A percentile compares a stretch with the other conserved stretches of the same genome.
phyloP scores from a whole-genome alignment of 306 rosid genomes.

The Lathyrus tuberosus region DNA sequence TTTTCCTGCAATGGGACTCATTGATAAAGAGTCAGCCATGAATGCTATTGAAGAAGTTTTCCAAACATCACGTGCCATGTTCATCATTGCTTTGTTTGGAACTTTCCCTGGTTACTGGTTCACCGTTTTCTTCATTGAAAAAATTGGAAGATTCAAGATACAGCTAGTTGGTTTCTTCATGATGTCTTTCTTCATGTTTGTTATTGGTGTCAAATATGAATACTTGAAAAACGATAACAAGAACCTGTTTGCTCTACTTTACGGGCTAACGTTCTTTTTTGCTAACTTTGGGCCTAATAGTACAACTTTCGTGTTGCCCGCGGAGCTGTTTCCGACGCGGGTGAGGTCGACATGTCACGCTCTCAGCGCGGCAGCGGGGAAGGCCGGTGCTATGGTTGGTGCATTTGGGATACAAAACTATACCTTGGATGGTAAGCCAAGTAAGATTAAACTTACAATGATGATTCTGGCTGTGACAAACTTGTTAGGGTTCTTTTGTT shows the following conservation, averaged over 20 bases:
- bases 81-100: conserved; percentile 64
- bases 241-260: conserved; percentile 24
- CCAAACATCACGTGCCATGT: conserved; percentile 73
- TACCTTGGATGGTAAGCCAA: not conserved
- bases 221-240: conserved; percentile 27
- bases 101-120: conserved; percentile 85
- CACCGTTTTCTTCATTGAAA: conserved; percentile 66
- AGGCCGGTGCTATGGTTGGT: conserved; percentile 69
- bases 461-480: conserved; percentile 58
- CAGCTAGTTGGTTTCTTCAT: conserved; percentile 75
- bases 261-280: conserved; percentile 71
- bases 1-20: conserved; percentile 60
- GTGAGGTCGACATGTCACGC: conserved; percentile 80
- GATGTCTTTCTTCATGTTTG: conserved; percentile 75
- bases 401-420: conserved; percentile 62
- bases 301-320: conserved; percentile 76
- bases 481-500: conserved; percentile 56
- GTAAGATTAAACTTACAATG: conserved; percentile 48
- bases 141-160: conserved; percentile 64
- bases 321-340: conserved; percentile 74
- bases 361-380: conserved; percentile 66
- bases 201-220: conserved; percentile 51
- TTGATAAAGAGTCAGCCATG: rapidly evolving
- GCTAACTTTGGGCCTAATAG: conserved; percentile 84
- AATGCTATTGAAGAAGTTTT: conserved; percentile 57